Base-by-base conservation (phyloP, 805 yeast genomes). In the Schwanniomyces sp. region DNA sequence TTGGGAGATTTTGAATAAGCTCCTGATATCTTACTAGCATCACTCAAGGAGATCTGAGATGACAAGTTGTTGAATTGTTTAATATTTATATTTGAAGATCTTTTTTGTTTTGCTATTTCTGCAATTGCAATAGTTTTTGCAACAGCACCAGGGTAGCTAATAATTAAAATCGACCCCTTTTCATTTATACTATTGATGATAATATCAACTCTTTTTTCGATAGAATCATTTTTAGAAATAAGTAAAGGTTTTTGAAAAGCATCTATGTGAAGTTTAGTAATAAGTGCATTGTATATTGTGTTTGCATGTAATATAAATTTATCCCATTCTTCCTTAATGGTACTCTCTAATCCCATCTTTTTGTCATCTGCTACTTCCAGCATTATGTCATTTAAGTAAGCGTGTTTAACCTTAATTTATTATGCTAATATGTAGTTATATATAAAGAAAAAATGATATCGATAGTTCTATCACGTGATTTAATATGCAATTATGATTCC, bases 191-290 rank as follows among this genome's bases (percentile, higher is more conserved):
- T 43, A 6, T 46, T 29, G 10, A 44, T 17, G 1, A 58, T 43
- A 16, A 45, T 45, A 3, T 51, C 46, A 7, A 59, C 50, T 40
- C 45, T 46, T n/a, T 37, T 34, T 21, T 58, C 58, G 14, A 58
- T 58, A 4, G 58, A 52, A 40, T 58, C 62, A 44, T 57, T 57
- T 37, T 57, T 58, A 2, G 51, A 46, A 6, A 56, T 41, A 10
- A 50, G 24, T 46, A 44, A n/a, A 10, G 39, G 39, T 5, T 27
- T 25, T 27, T 40, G 29, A 21, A 18, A 34, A 18, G 14, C 43
- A 24, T 30, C 47, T 21, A 29, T 21, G 3, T 11, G 27, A 21
- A 21, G 7, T n/a, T 37, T 37, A 8, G 16, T 18, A 7, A 11
- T 24, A 21, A 37, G 40, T 18, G 14, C 14, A 8, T 14, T 7